Base-by-base conservation (phyloP, 306 rosid genomes). In the Vigna unguiculata region DNA sequence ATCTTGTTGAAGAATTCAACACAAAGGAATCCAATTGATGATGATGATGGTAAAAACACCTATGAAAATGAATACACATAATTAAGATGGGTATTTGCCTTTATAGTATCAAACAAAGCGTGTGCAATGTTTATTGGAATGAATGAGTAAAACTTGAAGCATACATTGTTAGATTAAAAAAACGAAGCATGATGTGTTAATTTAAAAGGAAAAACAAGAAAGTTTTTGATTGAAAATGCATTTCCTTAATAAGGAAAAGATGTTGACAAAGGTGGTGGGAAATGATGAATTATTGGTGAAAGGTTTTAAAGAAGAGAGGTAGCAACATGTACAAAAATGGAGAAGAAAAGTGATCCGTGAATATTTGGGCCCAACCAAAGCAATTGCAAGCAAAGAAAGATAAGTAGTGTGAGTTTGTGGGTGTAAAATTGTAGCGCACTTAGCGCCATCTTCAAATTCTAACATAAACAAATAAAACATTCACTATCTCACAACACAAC, bases 261-360 rank as follows among this genome's bases (percentile, higher is more conserved):
- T 45, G 41, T 43, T 38, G 5, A 8, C 0, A 20, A 69, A 69
- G 61, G 9, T 47, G 17, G n/a, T 36, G 41, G 41, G 32, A 72
- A 54, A 73, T 43, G 68, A 21, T 19, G 52, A 72, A 72, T 53
- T 24, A 64, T 80, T 73, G 75, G 79, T 65, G 63, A 65, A 64
- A 64, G 59, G 60, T 72, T 64, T 53, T 0, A 73, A 47, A 22
- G 17, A 19, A 53, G 69, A 38, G 24, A 17, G 2, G 67, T 52
- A 49, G 12, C 25, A 68, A 45, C 15, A 58, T 15, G 60, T 32
- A 63, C 34, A 36, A 71, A 32, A 41, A 40, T 60, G 69, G 72
- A 54, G 17, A 61, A 75, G 38, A 66, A 9, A 59, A 68, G 28
- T 9, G 12, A 9, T 9, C 46, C 81, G 51, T 69, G 17, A 49